Evolutionary conservation across 495 filamentous ascomycete species (phyloP).

Genomic region (Lophiotrema nucula): DNA sequence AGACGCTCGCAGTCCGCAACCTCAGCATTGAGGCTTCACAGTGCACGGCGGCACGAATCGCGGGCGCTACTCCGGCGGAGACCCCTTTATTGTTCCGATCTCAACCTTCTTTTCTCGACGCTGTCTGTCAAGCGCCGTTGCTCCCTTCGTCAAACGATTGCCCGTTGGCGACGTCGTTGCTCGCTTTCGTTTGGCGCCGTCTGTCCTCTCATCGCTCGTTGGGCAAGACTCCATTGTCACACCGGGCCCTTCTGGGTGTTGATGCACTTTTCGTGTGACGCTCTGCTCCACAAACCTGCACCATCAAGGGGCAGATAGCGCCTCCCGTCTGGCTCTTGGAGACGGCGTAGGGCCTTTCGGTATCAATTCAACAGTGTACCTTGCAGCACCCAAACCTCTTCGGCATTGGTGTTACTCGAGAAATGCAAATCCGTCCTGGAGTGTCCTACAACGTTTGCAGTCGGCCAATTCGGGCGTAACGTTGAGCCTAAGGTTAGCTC

Average conservation of each 20-base stretch:
- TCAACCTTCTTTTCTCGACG: conserved; percentile 8
- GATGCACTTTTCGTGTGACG: conserved; percentile 3
- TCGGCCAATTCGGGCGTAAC: conserved; percentile 26
- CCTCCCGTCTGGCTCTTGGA: conserved; percentile 28
- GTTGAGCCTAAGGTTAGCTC: conserved; percentile 4
- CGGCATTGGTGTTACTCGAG: conserved; percentile 10
- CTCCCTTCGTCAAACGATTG: conserved; percentile 1
- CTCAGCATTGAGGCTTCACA: neutral
- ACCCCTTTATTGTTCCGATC: neutral
- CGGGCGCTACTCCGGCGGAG: conserved; percentile 19
- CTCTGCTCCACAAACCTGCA: conserved; percentile 21
- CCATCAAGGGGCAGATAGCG: conserved; percentile 28
- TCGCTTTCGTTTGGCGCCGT: conserved; percentile 9
- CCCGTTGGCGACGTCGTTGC: conserved; percentile 4
- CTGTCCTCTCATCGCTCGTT: conserved; percentile 4
- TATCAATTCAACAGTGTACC: conserved; percentile 23
- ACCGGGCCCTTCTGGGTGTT: neutral
- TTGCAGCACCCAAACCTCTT: conserved; percentile 27
- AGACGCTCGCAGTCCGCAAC: neutral
- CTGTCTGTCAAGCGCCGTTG: conserved; percentile 4
- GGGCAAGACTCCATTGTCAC: neutral
- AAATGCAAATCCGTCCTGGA: conserved; percentile 16
- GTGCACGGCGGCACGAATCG: conserved; percentile 6
- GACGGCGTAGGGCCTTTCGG: conserved; percentile 9
- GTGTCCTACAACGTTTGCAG: conserved; percentile 15